Base-by-base conservation (phyloP, 768 basidiomycete genomes). In the Crepidotus variabilis region DNA sequence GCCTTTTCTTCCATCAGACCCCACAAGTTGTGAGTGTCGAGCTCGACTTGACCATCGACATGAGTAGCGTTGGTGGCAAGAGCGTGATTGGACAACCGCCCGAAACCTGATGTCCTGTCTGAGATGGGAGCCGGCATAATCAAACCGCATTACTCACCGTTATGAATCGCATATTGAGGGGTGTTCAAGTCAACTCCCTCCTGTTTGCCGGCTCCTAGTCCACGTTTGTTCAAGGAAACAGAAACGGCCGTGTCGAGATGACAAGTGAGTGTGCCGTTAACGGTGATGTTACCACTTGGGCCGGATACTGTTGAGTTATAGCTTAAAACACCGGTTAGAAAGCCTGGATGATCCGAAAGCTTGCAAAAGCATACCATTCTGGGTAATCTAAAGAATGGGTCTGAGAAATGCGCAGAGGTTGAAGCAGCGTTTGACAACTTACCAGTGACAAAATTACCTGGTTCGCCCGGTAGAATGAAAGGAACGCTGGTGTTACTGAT, bases 11-110 rank as follows among this genome's bases (percentile, higher is more conserved):
- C 85, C 84, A 88, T 85, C 63, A 83, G 66, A 16, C 88, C 87
- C 76, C 81, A 90, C 55, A 89, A 59, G 66, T 86, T 90, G 67
- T 90, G 88, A 14, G 79, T 77, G 59, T 90, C 86, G 32, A 87
- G 72, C 60, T 90, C 87, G 10, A 73, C 76, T 55, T 78, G 75
- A 0, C 88, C 89, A 47, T 77, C 76, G 6, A 73, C 73, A 67
- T 90, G 86, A 0, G 87, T 86, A 0, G 87, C 87, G 59, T 90
- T 90, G 2, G 86, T 87, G 2, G 86, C 84, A 18, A 90, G 60
- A 1, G 87, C 79, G 58, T 80, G 77, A 6, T 69, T 52, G 1
- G 77, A 81, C n/a, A 91, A 71, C 0, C 72, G 70, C 1, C 81
- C 85, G 58, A 69, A 65, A 8, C 78, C 87, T 84, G 51, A 24